Evolutionary conservation across 768 basidiomycete genomes (phyloP), one percentile per base, ranked within the genome.

Genomic region (Phylloporus sp.): DNA sequence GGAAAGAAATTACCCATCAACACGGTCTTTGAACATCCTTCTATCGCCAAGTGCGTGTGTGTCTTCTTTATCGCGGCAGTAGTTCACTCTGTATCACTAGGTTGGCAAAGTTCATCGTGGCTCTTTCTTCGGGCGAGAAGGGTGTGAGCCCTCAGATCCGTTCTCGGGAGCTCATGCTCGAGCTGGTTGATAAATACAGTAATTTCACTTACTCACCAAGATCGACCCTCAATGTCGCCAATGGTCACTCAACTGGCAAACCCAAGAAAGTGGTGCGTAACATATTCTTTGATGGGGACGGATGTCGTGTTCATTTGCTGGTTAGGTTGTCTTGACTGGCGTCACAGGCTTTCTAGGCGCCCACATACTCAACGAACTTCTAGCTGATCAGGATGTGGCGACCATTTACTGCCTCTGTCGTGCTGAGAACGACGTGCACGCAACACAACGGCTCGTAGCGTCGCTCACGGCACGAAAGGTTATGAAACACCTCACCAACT

Each of bases 311-410:
- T 34, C 45, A 20, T 27, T n/a, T n/a, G 18, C 20, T 18, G 26
- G 4, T 31, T 5, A 59, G 54, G 45, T 64, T 6, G 70, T 81
- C 5, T 67, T 81, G 29, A 80, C 80, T 0, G 80, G 80, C 5
- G 75, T 73, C 0, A 79, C 79, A 4, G 80, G 80, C 1, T 79
- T 77, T 2, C 72, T 80, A 2, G 81, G 81, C 6, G 79, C 79
- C 4, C 74, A 80, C 50, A 71, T 81, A 15, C 71, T 82, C 16
- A 65, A 71, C 36, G 71, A 76, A 42, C 67, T 82, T 3, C 64
- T 75, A 4, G 57, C 63, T 4, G 66, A 65, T 8, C 55, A 70
- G 0, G 47, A 60, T 1, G 76, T 81, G 28, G 56, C 54, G 34
- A 72, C 67, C 9, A 73, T 82, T 26, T 73, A 79, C 53, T 79